phyloP scores from a whole-genome alignment of 345 rosid genomes.

The Aquilaria yunnanensis region DNA sequence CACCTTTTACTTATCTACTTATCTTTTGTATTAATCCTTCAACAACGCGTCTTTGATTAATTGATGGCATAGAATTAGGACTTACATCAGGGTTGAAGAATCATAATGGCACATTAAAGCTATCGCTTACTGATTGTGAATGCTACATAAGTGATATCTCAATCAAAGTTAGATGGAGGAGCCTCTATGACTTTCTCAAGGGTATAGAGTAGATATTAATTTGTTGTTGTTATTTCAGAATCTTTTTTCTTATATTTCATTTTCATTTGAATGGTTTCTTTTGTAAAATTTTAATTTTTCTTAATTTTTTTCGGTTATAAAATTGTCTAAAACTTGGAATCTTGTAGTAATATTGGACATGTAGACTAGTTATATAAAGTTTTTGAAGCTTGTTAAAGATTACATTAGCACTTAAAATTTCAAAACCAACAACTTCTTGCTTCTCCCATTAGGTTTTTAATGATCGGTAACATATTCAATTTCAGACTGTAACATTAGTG shows the following conservation, averaged over 20 bases:
- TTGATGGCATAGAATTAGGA: slow-evolving; percentile 96
- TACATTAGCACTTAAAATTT: no score
- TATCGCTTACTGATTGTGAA: slow-evolving; percentile 64
- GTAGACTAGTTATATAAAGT: no score
- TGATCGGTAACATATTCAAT: no score
- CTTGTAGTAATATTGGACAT: no score
- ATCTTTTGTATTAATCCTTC: slow-evolving; percentile 20
- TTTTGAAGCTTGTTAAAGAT: no score
- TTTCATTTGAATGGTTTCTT: no score
- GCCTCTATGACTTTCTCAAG: slow-evolving; percentile 95
- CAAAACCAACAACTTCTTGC: no score
- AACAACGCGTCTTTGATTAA: slow-evolving; percentile 44
- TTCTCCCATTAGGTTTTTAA: no score
- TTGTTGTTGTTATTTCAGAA: slow-evolving; percentile 9
- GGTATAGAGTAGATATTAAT: slow-evolving; percentile 27
- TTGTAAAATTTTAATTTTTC: no score
- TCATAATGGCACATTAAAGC: slow-evolving; percentile 61
- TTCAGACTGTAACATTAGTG: no score
- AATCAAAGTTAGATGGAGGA: slow-evolving; percentile 77
- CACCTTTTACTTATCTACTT: slow-evolving; percentile 18
- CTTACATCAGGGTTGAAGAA: slow-evolving; percentile 74
- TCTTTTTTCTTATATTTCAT: slow-evolving; percentile 14
- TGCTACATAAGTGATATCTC: slow-evolving; percentile 66
- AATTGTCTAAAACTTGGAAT: no score
- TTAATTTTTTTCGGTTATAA: no score